Percentiles rank a stretch among this genome's conserved stretches.
Evolutionary conservation across 2,329 filamentous ascomycete species (phyloP).

Genomic region (Pseudogymnoascus sp.): DNA sequence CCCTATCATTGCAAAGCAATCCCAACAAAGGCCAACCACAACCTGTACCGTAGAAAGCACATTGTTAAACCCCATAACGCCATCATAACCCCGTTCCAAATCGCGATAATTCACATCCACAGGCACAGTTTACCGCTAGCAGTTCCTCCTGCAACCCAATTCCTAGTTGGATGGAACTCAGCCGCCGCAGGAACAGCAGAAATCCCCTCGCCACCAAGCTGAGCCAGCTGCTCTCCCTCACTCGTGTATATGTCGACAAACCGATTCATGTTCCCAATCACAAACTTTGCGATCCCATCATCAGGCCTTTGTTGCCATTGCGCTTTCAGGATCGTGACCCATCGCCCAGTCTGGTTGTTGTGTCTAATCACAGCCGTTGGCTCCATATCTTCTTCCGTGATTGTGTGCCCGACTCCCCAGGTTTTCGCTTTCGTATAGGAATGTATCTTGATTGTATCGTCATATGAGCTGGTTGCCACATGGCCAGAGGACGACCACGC

Average conservation of each 20-base stretch:
- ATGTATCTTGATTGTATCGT: constrained; percentile 92
- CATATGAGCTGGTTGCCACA: constrained; percentile 86
- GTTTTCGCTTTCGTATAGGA: constrained; percentile 57
- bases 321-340: constrained; percentile 76
- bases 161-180: constrained; percentile 76
- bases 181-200: constrained; percentile 91
- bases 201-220: constrained; percentile 81
- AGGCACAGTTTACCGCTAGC: constrained; percentile 87
- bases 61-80: neutral
- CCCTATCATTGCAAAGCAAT: neutral
- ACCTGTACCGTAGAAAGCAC: neutral
- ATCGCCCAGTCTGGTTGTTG: constrained; percentile 93
- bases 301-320: constrained; percentile 81
- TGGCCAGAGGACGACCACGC: constrained; percentile 82
- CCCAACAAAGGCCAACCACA: neutral
- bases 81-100: neutral
- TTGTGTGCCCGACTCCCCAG: constrained; percentile 52
- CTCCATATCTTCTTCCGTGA: constrained; percentile 57
- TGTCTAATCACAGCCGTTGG: constrained; percentile 66
- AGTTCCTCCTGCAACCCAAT: constrained; percentile 91
- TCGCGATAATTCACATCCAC: constrained; percentile 58
- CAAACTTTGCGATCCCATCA: constrained; percentile 79
- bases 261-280: constrained; percentile 94
- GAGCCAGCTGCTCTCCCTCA: constrained; percentile 78
- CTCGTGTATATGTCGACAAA: constrained; percentile 87